Conservation (phyloP, 1,284 basidiomycete species). For the Cyathus pygmaeus region DNA sequence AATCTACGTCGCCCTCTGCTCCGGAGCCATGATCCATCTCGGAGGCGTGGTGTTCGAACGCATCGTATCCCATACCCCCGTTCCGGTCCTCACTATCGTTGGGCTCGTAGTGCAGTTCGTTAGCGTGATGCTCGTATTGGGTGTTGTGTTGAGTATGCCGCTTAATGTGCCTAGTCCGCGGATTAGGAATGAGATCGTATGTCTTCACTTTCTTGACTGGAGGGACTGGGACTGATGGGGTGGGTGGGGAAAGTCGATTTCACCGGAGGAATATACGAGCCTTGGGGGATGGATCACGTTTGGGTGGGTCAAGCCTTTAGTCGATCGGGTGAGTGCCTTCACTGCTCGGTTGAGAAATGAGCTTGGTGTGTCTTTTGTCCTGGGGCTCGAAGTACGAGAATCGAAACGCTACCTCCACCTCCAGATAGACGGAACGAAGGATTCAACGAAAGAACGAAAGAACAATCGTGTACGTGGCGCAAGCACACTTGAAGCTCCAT, state of each 20-base stretch:
- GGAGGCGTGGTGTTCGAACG: conserved; percentile 61
- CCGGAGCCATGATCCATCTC: conserved; percentile 52
- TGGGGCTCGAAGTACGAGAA: too few species aligned
- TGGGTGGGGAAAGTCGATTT: conserved; percentile 59
- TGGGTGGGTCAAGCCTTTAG: conserved; percentile 78
- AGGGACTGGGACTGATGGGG: not conserved
- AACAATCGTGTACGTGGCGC: too few species aligned
- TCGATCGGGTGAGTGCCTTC: conserved; percentile 53
- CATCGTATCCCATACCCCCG: conserved; percentile 46
- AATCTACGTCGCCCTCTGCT: conserved; percentile 57
- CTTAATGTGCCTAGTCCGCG: conserved; percentile 61
- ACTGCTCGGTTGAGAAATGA: too few species aligned
- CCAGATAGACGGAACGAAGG: too few species aligned
- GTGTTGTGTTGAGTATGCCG: conserved; percentile 65
- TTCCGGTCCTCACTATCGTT: conserved; percentile 45
- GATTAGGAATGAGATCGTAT: conserved; percentile 62
- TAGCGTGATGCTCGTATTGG: conserved; percentile 51
- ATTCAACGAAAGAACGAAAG: too few species aligned
- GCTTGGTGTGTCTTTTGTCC: too few species aligned
- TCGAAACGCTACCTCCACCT: too few species aligned
- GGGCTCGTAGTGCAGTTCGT: conserved; percentile 54
- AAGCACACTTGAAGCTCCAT: too few species aligned
- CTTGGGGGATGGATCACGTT: conserved; percentile 86
- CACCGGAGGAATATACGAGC: conserved; percentile 81
- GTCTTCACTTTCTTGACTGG: conserved; percentile 21